Percentiles rank a stretch among this genome's conserved stretches.
These are phyloP conservation scores for Marasmius fiardii DNA, from an alignment of 1,284 basidiomycete species.

Conservation along the genomic window DNA sequence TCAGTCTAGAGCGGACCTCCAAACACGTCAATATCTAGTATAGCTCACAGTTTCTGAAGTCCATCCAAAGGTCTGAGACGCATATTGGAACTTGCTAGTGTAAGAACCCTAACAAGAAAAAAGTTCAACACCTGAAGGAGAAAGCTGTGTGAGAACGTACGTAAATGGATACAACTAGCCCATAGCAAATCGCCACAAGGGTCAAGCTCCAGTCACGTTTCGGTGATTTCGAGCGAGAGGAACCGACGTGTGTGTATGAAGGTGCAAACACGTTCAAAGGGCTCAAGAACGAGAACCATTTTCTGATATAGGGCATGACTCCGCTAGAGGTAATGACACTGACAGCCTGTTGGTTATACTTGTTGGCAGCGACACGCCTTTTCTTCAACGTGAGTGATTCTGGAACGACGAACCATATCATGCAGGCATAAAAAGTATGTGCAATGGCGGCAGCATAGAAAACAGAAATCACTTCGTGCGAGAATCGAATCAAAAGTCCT, in stretches of 20 bases:
- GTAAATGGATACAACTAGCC: conserved; percentile 48
- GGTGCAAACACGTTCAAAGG: conserved; percentile 71
- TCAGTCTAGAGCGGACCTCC: background rate
- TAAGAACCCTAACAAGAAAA: conserved; percentile 50
- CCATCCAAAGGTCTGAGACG: conserved; percentile 68
- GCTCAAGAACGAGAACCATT: conserved; percentile 53
- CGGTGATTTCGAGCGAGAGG: conserved; percentile 35
- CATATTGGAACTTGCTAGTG: conserved; percentile 69
- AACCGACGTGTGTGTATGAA: conserved; percentile 21
- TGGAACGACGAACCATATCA: conserved; percentile 64
- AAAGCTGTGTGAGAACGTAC: conserved; percentile 31
- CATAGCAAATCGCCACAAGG: conserved; percentile 54
- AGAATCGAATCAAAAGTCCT: conserved; percentile 57
- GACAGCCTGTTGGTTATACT: conserved; percentile 30
- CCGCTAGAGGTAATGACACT: conserved; percentile 25
- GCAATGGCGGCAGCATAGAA: conserved; percentile 62
- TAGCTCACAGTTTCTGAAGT: conserved; percentile 61
- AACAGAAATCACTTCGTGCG: conserved; percentile 55
- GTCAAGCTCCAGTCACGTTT: conserved; percentile 70
- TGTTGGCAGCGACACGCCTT: conserved; percentile 31
- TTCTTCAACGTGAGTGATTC: conserved; percentile 62
- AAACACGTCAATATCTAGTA: background rate
- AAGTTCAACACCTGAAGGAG: background rate
- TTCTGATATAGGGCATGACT: conserved; percentile 27
- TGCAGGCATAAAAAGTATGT: conserved; percentile 47